Percentiles rank a stretch among this genome's conserved stretches.
These are phyloP conservation scores for Saccharomycodes ludwigii DNA, from an alignment of 805 yeast genomes.

Conservation along the genomic window DNA sequence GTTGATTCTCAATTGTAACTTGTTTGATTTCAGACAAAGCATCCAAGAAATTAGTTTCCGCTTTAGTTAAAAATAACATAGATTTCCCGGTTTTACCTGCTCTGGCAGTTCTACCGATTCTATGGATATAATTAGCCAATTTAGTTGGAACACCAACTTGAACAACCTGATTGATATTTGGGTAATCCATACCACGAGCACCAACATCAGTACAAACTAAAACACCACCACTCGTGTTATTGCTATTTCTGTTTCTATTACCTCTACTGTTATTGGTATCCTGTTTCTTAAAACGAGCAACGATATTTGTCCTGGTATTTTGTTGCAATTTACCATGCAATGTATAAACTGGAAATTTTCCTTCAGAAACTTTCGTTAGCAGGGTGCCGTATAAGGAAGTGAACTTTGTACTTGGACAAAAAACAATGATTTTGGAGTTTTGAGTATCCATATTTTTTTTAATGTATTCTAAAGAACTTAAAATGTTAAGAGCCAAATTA, in stretches of 20 bases:
- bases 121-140: constrained; percentile 73
- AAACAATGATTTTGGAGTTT: constrained; percentile 67
- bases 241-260: neutral
- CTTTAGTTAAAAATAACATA: constrained; percentile 39
- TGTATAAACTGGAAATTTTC: constrained; percentile 22
- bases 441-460: constrained; percentile 16
- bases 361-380: constrained; percentile 23
- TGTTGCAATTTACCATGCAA: constrained; percentile 74
- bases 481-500: constrained; percentile 43
- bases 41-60: constrained; percentile 44
- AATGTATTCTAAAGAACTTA: constrained; percentile 39
- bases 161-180: constrained; percentile 71
- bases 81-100: constrained; percentile 64
- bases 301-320: constrained; percentile 47
- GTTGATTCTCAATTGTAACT: constrained; percentile 37
- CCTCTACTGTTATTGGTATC: too few relatives aligned
- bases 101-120: constrained; percentile 94
- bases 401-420: constrained; percentile 64
- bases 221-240: constrained; percentile 44
- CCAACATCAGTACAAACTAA: constrained; percentile 85
- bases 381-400: constrained; percentile 44
- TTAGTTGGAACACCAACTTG: constrained; percentile 73
- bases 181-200: constrained; percentile 95
- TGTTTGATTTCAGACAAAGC: constrained; percentile 38
- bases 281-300: constrained; percentile 38